Evolutionary conservation across 2,329 filamentous ascomycete species (phyloP).

Genomic region (Cladophialophora exuberans): DNA sequence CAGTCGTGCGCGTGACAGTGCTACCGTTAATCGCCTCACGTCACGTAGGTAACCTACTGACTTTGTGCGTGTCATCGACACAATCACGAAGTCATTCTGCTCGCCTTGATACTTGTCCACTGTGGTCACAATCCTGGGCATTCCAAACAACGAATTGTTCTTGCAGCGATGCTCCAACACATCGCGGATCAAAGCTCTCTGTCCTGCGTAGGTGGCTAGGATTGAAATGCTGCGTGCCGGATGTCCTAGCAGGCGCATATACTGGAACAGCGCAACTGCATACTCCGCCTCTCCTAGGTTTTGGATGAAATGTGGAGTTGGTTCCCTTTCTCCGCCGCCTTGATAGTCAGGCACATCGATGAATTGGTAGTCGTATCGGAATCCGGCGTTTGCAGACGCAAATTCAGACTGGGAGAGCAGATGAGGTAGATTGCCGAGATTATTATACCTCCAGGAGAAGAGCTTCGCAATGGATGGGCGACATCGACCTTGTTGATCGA

Average conservation of each 20-base stretch:
- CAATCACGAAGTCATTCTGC: constrained; percentile 97
- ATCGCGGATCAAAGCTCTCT: constrained; percentile 84
- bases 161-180: constrained; percentile 83
- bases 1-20: constrained; percentile 85
- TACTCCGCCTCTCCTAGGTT: constrained; percentile 98
- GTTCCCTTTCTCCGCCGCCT: constrained; percentile 83
- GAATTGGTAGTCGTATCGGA: constrained; percentile 94
- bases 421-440: constrained; percentile 74
- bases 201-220: constrained; percentile 90
- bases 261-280: constrained; percentile 91
- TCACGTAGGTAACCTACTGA: constrained; percentile 91
- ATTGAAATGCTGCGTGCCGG: constrained; percentile 83
- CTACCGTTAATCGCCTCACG: constrained; percentile 89
- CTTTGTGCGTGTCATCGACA: constrained; percentile 87
- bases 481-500: constrained; percentile 92
- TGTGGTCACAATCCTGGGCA: constrained; percentile 87
- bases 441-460: constrained; percentile 89
- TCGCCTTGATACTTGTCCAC: constrained; percentile 99
- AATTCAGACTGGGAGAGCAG: constrained; percentile 74
- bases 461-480: constrained; percentile 83
- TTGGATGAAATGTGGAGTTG: constrained; percentile 91
- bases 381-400: constrained; percentile 81
- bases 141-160: constrained; percentile 80
- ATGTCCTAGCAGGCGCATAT: constrained; percentile 95
- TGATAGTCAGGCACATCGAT: constrained; percentile 95